Evolutionary conservation across 1,139 yeast genomes (phyloP).

Genomic region (Candida dubliniensis): DNA sequence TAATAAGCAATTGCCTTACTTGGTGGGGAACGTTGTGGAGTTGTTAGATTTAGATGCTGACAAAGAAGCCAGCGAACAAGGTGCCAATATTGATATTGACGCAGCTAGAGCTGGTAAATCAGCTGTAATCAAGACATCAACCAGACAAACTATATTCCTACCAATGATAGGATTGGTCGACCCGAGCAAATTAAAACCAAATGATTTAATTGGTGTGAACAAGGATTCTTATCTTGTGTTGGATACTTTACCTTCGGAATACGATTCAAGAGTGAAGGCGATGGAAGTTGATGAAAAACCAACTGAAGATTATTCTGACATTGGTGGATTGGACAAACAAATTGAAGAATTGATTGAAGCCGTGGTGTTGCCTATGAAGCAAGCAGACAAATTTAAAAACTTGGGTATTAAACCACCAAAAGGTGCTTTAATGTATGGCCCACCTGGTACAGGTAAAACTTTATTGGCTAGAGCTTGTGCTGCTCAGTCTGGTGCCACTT

Average conservation of each 20-base stretch:
- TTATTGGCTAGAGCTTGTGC: slow-evolving; percentile 98
- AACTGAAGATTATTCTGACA: slow-evolving; percentile 92
- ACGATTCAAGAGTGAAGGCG: slow-evolving; percentile 96
- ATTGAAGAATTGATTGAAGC: slow-evolving; percentile 98
- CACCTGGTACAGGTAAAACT: slow-evolving; percentile 99
- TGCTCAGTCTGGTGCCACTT: slow-evolving; percentile 98
- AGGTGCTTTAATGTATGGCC: slow-evolving; percentile 99
- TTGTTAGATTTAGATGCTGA: slow-evolving; percentile 84
- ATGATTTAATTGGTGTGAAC: slow-evolving; percentile 95
- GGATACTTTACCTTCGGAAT: slow-evolving; percentile 95
- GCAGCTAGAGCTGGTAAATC: slow-evolving; percentile 94
- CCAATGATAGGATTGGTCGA: slow-evolving; percentile 96
- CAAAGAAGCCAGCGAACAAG: slow-evolving; percentile 86
- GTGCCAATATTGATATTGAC: slow-evolving; percentile 92
- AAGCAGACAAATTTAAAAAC: slow-evolving; percentile 90
- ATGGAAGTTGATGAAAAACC: slow-evolving; percentile 99
- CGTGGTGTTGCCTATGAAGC: slow-evolving; percentile 97
- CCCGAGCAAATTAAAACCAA: slow-evolving; percentile 84
- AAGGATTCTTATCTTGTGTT: slow-evolving; percentile 92
- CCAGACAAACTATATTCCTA: slow-evolving; percentile 94
- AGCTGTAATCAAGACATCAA: slow-evolving; percentile 95
- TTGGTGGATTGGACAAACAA: slow-evolving; percentile 97
- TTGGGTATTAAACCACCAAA: slow-evolving; percentile 96
- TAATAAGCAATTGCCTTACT: slow-evolving; percentile 91
- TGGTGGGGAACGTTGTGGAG: slow-evolving; percentile 98